A percentile compares a stretch with the other conserved stretches of the same genome.
These are phyloP conservation scores for Symbiodinium pilosum DNA, from an alignment of 73 alveolate genomes.

Conservation along the genomic window DNA sequence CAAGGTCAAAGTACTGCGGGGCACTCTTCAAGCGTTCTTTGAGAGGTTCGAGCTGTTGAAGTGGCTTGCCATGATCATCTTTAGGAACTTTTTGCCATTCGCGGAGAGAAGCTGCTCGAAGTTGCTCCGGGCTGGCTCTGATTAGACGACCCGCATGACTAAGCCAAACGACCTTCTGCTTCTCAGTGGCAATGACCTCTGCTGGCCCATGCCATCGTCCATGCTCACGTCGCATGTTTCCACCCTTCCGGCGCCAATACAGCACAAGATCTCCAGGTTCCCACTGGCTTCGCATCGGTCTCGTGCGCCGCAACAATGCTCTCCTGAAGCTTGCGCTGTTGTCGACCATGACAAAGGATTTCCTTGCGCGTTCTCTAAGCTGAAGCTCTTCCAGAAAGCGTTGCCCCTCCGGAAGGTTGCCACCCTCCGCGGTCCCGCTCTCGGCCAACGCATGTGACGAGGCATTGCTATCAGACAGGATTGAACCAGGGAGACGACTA, in stretches of 20 bases:
- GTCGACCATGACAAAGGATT: not conserved
- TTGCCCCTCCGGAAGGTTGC: not conserved
- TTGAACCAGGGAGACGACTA: not conserved
- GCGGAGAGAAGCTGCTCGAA: not conserved
- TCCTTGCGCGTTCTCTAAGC: not conserved
- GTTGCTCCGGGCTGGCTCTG: not conserved
- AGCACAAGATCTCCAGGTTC: slow-evolving; percentile 7
- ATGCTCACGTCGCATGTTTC: not conserved
- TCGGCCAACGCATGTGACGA: not conserved
- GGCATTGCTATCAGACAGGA: not conserved
- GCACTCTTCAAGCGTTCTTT: not conserved
- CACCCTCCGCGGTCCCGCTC: not conserved
- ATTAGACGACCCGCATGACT: not conserved
- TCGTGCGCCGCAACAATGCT: not conserved
- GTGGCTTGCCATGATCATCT: not conserved
- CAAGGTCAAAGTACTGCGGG: not conserved
- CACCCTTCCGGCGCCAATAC: slow-evolving; percentile 23
- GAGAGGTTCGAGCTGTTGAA: not conserved
- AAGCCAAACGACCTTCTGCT: not conserved
- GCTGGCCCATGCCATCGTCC: slow-evolving; percentile 46
- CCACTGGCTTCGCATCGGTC: not conserved
- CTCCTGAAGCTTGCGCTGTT: slow-evolving; percentile 11
- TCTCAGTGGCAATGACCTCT: not conserved
- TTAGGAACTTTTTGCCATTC: not conserved
- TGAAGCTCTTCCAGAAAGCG: not conserved